Evolutionary conservation across 768 basidiomycete species (phyloP), one percentile per base, ranked within the genome.

Genomic region (Exidia glandulosa): DNA sequence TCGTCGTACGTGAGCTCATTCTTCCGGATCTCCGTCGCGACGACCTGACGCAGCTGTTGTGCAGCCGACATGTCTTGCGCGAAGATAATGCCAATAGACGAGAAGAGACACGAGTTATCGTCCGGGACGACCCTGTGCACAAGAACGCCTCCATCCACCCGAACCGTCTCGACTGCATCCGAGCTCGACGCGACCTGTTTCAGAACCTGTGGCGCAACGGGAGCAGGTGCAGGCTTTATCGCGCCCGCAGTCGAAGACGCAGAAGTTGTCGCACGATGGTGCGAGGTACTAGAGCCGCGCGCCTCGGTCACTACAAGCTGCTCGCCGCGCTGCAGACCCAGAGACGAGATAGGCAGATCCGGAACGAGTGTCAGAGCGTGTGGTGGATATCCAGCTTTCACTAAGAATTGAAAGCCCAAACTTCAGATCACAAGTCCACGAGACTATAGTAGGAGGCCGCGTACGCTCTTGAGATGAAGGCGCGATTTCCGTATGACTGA

Each of bases 51-150:
- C 67, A 96, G 80, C 62, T 77, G 72, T 29, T 77, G 75, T 2
- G 87, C 88, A 61, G 85, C 85, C n/a, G 78, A 71, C 13, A 87
- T 85, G 60, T 83, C 84, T 66, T 94, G 92, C 67, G 87, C 84
- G 66, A 97, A 94, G 1, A 95, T 76, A 45, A 95, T 74, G 16
- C 89, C 90, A 50, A 91, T 77, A 2, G 93, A 85, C 2, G 88
- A 88, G 75, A 97, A 98, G 32, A 98, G 76, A 71, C 95, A 98
- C 1, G 92, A 89, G 67, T 98, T 98, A 73, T 98, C 95, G 67
- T 98, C 95, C n/a, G 94, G 94, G 19, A 95, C 91, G 59, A 93
- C 79, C 61, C 87, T 75, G 67, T 91, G 88, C n/a, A 92, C 73
- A 19, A 92, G 76, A 58, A 82, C 80, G 16, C 85, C 81, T 0